These are phyloP conservation scores for Aureobasidium leucospermi DNA, from an alignment of 2,329 filamentous ascomycete species.

Conservation along the genomic window DNA sequence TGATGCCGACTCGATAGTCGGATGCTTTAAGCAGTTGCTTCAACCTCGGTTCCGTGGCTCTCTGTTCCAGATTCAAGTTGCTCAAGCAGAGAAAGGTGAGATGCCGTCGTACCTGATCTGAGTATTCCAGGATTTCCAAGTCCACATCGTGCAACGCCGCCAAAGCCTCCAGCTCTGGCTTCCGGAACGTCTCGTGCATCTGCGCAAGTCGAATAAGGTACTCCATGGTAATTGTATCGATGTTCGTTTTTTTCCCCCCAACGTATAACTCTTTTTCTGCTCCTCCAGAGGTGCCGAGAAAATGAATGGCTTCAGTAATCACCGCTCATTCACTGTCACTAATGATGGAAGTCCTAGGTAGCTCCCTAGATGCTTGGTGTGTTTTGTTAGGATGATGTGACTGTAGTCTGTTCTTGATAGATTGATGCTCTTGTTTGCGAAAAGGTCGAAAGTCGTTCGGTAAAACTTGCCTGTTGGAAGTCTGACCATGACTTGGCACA, in stretches of 20 bases:
- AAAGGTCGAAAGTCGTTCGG: not conserved
- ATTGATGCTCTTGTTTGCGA: not conserved
- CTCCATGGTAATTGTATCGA: conserved; percentile 43
- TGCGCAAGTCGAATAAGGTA: conserved; percentile 88
- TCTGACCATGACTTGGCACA: not conserved
- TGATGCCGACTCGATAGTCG: too few relatives aligned
- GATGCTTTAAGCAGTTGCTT: too few relatives aligned
- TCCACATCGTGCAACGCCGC: conserved; percentile 60
- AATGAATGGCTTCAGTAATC: too few relatives aligned
- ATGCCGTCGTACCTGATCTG: conserved; percentile 51
- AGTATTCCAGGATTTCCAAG: conserved; percentile 69
- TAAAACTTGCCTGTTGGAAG: not conserved
- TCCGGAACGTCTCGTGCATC: conserved; percentile 81
- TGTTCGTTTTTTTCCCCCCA: not conserved
- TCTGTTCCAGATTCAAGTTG: too few relatives aligned
- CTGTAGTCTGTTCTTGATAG: not conserved
- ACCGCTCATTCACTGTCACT: too few relatives aligned
- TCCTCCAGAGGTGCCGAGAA: not conserved
- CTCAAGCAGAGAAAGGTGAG: too few relatives aligned
- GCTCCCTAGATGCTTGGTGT: too few relatives aligned
- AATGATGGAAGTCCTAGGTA: too few relatives aligned
- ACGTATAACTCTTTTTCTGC: not conserved
- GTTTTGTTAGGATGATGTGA: not conserved
- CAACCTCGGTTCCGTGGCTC: too few relatives aligned
- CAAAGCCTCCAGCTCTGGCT: conserved; percentile 74